Conservation (phyloP, 805 yeast species). For the Ogataea pini region DNA sequence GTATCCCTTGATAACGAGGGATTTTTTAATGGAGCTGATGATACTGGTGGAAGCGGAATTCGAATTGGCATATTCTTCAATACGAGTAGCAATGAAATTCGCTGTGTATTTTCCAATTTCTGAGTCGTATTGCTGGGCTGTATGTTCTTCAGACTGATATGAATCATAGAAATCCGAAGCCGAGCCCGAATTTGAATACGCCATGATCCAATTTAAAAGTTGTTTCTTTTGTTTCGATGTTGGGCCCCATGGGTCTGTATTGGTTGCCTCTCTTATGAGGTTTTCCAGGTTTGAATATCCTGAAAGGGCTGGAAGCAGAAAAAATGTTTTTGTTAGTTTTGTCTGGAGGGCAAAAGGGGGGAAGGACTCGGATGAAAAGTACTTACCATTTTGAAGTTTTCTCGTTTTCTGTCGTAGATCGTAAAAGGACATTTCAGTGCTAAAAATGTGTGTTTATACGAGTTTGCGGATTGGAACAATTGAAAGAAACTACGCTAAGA, state of each 20-base stretch:
- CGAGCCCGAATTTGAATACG: constrained; percentile 15
- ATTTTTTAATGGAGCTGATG: constrained; percentile 27
- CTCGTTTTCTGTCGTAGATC: constrained; percentile 34
- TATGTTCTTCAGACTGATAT: background rate
- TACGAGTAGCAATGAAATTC: constrained; percentile 22
- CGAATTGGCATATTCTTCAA: constrained; percentile 21
- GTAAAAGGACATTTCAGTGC: constrained; percentile 29
- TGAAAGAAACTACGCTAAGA: no score
- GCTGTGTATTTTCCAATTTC: constrained; percentile 24
- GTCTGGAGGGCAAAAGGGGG: background rate
- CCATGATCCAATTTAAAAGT: constrained; percentile 23
- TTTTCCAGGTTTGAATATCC: constrained; percentile 34
- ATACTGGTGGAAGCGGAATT: constrained; percentile 10
- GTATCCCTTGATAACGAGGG: constrained; percentile 30
- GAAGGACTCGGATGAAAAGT: constrained; percentile 9
- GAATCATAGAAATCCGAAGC: constrained; percentile 20
- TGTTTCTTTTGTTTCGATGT: constrained; percentile 44
- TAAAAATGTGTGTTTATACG: background rate
- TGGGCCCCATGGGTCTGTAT: constrained; percentile 57
- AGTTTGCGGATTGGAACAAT: background rate
- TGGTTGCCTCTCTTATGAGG: constrained; percentile 45
- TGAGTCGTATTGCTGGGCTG: constrained; percentile 10
- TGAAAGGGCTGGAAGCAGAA: constrained; percentile 26
- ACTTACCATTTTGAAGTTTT: constrained; percentile 36
- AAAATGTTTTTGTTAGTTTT: background rate